Conservation (phyloP, 108 stramenopile species). For the Fistulifera solaris region DNA sequence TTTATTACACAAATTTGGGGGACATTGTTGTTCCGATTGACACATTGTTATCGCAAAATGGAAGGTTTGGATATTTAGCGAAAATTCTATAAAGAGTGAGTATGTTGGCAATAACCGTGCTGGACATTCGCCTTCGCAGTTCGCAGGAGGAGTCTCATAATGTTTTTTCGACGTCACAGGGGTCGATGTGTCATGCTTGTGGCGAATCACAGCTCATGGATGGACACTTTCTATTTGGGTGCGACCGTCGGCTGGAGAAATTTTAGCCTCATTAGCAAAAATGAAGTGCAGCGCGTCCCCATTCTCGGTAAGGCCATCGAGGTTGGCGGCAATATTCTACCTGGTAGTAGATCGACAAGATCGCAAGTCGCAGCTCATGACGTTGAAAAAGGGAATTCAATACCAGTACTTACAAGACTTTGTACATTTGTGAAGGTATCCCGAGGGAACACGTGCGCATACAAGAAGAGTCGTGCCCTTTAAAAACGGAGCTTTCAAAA, state of each 20-base stretch:
- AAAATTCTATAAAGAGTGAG: conserved; percentile 53
- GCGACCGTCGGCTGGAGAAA: conserved; percentile 82
- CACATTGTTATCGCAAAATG: conserved; percentile 47
- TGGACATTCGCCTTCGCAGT: too few species aligned
- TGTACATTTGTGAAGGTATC: conserved; percentile 72
- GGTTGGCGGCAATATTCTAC: conserved; percentile 61
- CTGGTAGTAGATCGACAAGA: conserved; percentile 71
- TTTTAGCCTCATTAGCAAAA: conserved; percentile 83
- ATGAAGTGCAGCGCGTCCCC: conserved; percentile 75
- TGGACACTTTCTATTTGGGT: conserved; percentile 83
- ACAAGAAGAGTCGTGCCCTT: conserved; percentile 64
- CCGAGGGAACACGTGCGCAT: conserved; percentile 77
- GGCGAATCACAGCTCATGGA: conserved; percentile 85
- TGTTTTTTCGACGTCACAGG: too few species aligned
- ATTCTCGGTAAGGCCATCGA: conserved; percentile 70
- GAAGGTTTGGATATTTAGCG: conserved; percentile 39
- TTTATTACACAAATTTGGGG: conserved; percentile 83
- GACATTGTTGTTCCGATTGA: conserved; percentile 44
- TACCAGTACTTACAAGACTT: conserved; percentile 80
- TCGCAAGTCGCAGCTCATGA: conserved; percentile 58
- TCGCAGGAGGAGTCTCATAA: too few species aligned
- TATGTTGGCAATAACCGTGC: too few species aligned
- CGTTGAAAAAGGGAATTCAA: conserved; percentile 73
- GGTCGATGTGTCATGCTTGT: conserved; percentile 77
- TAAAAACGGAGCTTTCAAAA: conserved; percentile 86